Conservation (phyloP, 2,329 filamentous ascomycete genomes). For the Pseudocercospora cruenta region DNA sequence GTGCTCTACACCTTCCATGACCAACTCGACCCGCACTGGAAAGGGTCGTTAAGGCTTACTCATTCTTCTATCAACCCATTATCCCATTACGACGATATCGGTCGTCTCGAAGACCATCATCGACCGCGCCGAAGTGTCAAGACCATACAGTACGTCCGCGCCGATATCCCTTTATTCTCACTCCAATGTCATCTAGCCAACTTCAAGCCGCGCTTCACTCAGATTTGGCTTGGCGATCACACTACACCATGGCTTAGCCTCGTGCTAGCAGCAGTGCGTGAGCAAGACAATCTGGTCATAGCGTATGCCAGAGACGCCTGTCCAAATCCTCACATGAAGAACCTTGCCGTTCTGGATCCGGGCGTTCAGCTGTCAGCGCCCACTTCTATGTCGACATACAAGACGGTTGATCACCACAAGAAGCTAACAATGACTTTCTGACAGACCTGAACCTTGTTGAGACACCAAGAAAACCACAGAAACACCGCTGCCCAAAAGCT, state of each 20-base stretch:
- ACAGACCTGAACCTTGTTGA: background rate
- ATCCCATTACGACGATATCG: background rate
- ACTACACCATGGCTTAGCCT: background rate
- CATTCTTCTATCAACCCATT: background rate
- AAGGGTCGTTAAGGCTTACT: constrained; percentile 4
- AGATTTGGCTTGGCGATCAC: background rate
- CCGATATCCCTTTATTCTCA: background rate
- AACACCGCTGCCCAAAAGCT: background rate
- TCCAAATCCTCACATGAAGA: background rate
- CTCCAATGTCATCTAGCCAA: background rate
- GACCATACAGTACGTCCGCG: background rate
- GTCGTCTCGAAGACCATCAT: background rate
- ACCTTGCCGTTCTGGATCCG: background rate
- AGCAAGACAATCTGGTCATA: background rate
- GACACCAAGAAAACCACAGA: background rate
- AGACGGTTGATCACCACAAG: background rate
- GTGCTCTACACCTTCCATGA: background rate
- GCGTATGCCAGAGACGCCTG: background rate
- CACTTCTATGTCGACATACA: background rate
- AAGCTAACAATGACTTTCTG: background rate
- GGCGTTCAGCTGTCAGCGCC: background rate
- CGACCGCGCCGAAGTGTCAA: background rate
- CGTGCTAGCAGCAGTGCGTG: background rate
- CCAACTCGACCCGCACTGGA: constrained; percentile 1
- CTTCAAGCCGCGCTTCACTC: background rate